Conservation (phyloP, 768 basidiomycete species). For the Leccinum longicurvipes region DNA sequence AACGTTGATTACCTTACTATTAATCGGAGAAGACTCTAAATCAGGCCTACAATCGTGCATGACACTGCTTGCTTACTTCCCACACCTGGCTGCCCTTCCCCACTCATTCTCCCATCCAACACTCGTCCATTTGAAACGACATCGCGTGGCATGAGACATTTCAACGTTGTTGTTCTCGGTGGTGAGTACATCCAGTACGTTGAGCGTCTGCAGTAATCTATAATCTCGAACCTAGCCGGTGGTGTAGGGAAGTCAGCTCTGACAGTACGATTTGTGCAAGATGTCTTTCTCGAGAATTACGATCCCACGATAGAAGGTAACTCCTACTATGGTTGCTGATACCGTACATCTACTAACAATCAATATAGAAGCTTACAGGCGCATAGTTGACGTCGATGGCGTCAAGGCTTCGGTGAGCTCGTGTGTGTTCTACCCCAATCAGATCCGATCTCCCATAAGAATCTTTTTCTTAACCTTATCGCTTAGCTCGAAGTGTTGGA, state of each 20-base stretch:
- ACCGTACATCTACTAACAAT: conserved; percentile 7
- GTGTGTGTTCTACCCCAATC: conserved; percentile 17
- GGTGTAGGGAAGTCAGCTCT: conserved; percentile 88
- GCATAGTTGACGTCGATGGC: conserved; percentile 63
- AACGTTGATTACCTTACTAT: conserved; percentile 5
- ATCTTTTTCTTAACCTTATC: conserved; percentile 12
- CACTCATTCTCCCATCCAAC: conserved; percentile 9
- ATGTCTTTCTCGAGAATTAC: conserved; percentile 72
- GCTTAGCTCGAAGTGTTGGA: conserved; percentile 74
- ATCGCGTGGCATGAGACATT: conserved; percentile 55
- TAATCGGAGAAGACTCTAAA: conserved; percentile 1
- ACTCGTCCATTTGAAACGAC: background rate
- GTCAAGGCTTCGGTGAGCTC: conserved; percentile 53
- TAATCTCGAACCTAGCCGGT: conserved; percentile 51
- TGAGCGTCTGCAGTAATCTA: background rate
- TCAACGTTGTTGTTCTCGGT: conserved; percentile 77
- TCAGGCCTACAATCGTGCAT: conserved; percentile 6
- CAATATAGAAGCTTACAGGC: conserved; percentile 64
- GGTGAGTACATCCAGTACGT: conserved; percentile 42
- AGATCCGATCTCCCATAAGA: conserved; percentile 3
- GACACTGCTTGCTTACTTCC: conserved; percentile 20
- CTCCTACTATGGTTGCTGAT: conserved; percentile 5
- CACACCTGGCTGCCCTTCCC: conserved; percentile 15
- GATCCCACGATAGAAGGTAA: conserved; percentile 84
- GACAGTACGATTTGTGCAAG: conserved; percentile 73